Percentiles rank a stretch among this genome's conserved stretches.
These are phyloP conservation scores for Henckelia pumila DNA, from an alignment of 257 asterid genomes.

Conservation along the genomic window DNA sequence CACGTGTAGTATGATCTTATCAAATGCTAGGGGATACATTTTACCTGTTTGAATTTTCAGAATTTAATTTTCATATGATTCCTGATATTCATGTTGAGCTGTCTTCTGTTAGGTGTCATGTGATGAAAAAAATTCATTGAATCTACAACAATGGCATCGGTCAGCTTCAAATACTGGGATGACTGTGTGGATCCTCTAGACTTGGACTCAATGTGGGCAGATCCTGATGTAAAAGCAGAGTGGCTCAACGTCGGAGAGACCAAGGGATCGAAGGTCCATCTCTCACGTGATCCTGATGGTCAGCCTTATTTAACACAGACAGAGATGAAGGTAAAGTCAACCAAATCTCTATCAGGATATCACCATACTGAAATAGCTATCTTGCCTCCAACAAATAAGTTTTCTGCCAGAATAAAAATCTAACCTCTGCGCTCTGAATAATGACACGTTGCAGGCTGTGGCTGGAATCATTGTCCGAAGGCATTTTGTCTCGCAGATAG, in stretches of 20 bases:
- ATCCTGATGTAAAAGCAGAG: slow-evolving; percentile 72
- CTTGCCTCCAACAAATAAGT: slow-evolving; percentile 2
- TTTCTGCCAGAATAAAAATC: slow-evolving; percentile 8
- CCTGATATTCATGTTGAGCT: slow-evolving; percentile 7
- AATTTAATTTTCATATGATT: neutral
- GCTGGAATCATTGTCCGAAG: slow-evolving; percentile 76
- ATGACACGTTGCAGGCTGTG: slow-evolving; percentile 60
- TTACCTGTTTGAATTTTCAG: neutral
- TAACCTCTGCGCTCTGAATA: neutral
- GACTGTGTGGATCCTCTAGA: slow-evolving; percentile 83
- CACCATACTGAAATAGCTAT: neutral
- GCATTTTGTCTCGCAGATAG: slow-evolving; percentile 83
- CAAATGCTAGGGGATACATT: neutral
- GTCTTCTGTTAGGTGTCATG: slow-evolving; percentile 22
- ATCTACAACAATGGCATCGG: slow-evolving; percentile 43
- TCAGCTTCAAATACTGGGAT: slow-evolving; percentile 88
- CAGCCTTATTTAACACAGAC: slow-evolving; percentile 86
- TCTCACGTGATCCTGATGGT: slow-evolving; percentile 95
- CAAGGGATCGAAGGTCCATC: slow-evolving; percentile 73
- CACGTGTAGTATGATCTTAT: slow-evolving; percentile 3
- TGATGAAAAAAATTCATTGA: slow-evolving; percentile 12
- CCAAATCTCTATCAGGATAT: neutral
- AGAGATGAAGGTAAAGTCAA: slow-evolving; percentile 79
- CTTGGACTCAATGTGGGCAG: slow-evolving; percentile 82
- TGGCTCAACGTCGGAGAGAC: slow-evolving; percentile 88